These are phyloP conservation scores for Colletotrichum karsti DNA, from an alignment of 2,329 filamentous ascomycete species.

Conservation along the genomic window DNA sequence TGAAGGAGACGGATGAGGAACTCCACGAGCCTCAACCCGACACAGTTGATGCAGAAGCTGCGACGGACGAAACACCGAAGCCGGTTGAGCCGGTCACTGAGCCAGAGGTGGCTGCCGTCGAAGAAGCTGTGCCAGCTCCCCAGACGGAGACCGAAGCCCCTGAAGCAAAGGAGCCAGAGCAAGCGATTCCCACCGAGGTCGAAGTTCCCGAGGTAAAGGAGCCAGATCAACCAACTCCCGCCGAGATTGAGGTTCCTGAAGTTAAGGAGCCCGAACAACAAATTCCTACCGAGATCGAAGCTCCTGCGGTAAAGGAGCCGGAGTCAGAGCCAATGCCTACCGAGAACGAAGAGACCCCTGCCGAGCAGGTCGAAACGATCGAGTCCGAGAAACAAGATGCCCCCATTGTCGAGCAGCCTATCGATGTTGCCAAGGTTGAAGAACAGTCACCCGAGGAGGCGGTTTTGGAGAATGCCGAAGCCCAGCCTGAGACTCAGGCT, in stretches of 20 bases:
- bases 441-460: neutral
- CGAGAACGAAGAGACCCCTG: constrained; percentile 26
- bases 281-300: constrained; percentile 18
- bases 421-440: neutral
- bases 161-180: neutral
- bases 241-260: constrained; percentile 12
- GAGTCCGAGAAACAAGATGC: constrained; percentile 21
- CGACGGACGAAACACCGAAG: constrained; percentile 31
- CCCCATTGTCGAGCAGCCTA: constrained; percentile 23
- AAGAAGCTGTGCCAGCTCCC: neutral
- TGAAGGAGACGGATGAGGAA: constrained; percentile 50
- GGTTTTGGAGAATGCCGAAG: neutral
- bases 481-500: neutral
- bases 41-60: neutral
- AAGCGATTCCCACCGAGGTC: constrained; percentile 19
- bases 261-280: neutral
- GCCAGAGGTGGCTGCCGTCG: neutral
- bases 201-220: neutral
- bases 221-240: neutral
- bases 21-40: neutral
- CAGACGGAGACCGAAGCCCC: neutral
- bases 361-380: constrained; percentile 35
- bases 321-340: constrained; percentile 18
- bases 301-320: neutral
- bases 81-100: neutral